These are phyloP conservation scores for Peterozyma toletana DNA, from an alignment of 805 yeast genomes.

Conservation along the genomic window DNA sequence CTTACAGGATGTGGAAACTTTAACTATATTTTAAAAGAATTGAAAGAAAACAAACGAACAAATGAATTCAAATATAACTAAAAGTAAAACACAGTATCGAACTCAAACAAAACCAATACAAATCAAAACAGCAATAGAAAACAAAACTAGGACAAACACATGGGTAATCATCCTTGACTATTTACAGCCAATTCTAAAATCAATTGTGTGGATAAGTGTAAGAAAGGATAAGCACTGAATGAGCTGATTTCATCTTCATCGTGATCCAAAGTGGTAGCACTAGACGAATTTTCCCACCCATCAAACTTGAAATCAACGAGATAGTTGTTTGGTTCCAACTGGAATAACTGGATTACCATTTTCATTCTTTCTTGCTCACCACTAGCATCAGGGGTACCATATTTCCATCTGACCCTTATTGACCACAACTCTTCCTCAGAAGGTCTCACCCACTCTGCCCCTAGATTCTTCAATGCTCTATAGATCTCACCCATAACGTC, in stretches of 20 bases:
- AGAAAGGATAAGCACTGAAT: conserved; percentile 92
- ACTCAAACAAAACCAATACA: too few relatives aligned
- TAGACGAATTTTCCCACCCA: conserved; percentile 74
- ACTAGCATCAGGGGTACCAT: conserved; percentile 32
- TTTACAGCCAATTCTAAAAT: conserved; percentile 97
- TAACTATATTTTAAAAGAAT: too few relatives aligned
- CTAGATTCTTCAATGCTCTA: conserved; percentile 84
- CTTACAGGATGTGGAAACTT: too few relatives aligned
- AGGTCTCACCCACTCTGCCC: conserved; percentile 97
- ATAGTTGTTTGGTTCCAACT: conserved; percentile 91
- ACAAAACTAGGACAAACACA: neutral
- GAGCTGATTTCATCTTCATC: conserved; percentile 73
- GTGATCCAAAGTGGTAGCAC: conserved; percentile 26
- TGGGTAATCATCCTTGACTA: conserved; percentile 44
- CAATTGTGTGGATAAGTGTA: conserved; percentile 84
- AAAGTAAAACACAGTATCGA: too few relatives aligned
- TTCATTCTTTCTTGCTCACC: conserved; percentile 62
- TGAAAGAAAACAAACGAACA: too few relatives aligned
- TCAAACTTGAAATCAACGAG: conserved; percentile 96
- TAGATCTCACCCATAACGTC: conserved; percentile 99
- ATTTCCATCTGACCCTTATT: conserved; percentile 89
- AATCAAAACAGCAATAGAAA: neutral
- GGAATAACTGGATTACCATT: conserved; percentile 95
- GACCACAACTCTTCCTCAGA: conserved; percentile 96
- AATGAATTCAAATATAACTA: too few relatives aligned